Base-by-base conservation (phyloP, 192 early-diverging fungal genomes). In the Paraglomus occultum region DNA sequence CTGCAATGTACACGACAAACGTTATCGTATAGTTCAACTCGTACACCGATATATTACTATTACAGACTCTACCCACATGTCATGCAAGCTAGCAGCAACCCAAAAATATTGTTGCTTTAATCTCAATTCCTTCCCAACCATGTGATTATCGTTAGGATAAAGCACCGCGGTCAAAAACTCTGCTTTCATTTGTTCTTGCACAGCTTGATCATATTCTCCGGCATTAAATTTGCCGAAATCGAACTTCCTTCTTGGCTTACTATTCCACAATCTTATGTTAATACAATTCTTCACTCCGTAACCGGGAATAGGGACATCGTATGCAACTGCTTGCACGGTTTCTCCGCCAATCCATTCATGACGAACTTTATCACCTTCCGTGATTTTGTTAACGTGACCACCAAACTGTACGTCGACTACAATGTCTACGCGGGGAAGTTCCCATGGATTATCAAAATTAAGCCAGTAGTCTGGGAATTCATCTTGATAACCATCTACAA, bases 71-170 rank as follows among this genome's bases (percentile, higher is more conserved):
- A 38, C 69, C 63, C 71, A 78, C 66, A 90, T 92, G 76, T 92
- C 92, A 72, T 89, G 87, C 55, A 98, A 79, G 15, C 93, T 94
- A 50, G 93, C 96, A 31, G 88, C 88, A 58, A 94, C 94, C 83
- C 94, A 98, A 74, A 99, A 94, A 80, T 91, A 99, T 84, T 99
- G 95, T 81, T 99, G 96, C 81, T 97, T 96, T 73, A 99, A 82
- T 51, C 96, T 91, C 55, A 99, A 83, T 77, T 92, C 92, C 78
- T 99, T 99, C 66, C 96, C 96, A 62, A 91, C 90, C 88, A 89
- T 90, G 76, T 96, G 95, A 80, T 97, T 97, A 81, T 99, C 96
- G 76, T 99, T 99, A 46, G 96, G 96, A 79, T 99, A 99, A 74
- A 95, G 80, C 38, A 97, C 94, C 9, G 92, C 87, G 0, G 96